Evolutionary conservation across 2,329 filamentous ascomycete species (phyloP).

Genomic region (Ceratocystis papillata): DNA sequence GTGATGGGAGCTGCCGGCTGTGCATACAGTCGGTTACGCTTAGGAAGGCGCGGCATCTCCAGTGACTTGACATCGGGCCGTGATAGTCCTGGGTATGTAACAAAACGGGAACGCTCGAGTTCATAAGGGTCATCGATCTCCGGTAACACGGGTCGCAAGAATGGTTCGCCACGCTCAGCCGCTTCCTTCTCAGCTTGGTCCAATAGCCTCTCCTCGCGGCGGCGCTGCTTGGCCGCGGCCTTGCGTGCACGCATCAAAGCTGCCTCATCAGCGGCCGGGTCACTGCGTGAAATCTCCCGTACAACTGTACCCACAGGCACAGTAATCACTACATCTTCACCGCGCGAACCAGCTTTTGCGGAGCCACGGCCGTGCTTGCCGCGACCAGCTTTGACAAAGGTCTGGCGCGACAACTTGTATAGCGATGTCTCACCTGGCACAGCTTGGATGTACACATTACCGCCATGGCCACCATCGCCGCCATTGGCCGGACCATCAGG

Average conservation of each 20-base stretch:
- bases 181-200: constrained; percentile 29
- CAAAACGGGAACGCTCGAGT: constrained; percentile 59
- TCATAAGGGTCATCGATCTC: constrained; percentile 32
- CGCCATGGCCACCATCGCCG: constrained; percentile 84
- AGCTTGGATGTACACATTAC: constrained; percentile 89
- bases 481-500: constrained; percentile 85
- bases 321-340: constrained; percentile 76
- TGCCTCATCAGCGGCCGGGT: constrained; percentile 61
- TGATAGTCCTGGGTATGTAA: constrained; percentile 70
- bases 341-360: constrained; percentile 61
- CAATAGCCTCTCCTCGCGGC: constrained; percentile 30
- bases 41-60: constrained; percentile 42
- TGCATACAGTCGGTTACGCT: constrained; percentile 45
- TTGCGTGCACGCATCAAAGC: constrained; percentile 31
- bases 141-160: constrained; percentile 18
- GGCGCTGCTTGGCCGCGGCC: constrained; percentile 31
- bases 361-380: constrained; percentile 73
- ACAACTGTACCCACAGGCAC: constrained; percentile 91
- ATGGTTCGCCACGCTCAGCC: constrained; percentile 24
- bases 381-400: constrained; percentile 61
- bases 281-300: constrained; percentile 65
- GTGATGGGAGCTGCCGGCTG: constrained; percentile 64
- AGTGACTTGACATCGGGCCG: constrained; percentile 54
- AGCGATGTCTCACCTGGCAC: constrained; percentile 82
- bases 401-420: constrained; percentile 74